phyloP scores from a whole-genome alignment of 148 eudicot genomes.

The Rhododendron henanense region DNA sequence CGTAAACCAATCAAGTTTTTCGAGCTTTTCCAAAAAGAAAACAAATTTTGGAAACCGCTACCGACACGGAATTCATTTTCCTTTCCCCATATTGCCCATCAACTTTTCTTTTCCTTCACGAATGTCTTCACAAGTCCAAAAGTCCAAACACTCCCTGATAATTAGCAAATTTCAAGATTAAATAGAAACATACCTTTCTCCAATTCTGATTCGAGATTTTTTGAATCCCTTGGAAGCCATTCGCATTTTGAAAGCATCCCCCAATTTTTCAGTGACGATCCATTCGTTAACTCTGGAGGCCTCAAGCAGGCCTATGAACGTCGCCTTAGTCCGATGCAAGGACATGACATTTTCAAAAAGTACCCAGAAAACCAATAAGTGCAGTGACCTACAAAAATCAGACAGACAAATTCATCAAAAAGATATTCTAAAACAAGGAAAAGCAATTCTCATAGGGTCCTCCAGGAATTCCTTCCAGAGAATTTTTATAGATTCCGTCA shows the following conservation, averaged over 20 bases:
- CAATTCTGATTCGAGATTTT: constrained; percentile 33
- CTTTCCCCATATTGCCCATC: background rate
- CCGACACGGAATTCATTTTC: background rate
- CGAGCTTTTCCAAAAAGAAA: background rate
- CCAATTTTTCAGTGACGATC: constrained; percentile 85
- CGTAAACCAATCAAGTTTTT: background rate
- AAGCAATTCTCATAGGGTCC: background rate
- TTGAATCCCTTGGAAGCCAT: constrained; percentile 29
- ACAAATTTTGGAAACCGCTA: background rate
- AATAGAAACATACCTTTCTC: constrained; percentile 43
- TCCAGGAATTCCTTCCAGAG: no score
- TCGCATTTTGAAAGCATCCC: constrained; percentile 54
- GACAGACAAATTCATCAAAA: background rate
- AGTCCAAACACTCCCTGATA: background rate
- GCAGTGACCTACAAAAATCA: constrained; percentile 48
- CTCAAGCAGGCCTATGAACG: constrained; percentile 72
- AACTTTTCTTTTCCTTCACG: background rate
- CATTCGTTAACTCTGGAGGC: constrained; percentile 74
- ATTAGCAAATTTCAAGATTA: background rate
- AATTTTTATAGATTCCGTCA: no score
- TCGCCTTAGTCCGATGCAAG: constrained; percentile 76
- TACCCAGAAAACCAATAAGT: constrained; percentile 66
- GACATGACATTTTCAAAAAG: constrained; percentile 92
- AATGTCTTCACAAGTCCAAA: background rate
- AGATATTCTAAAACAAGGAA: background rate